These are phyloP conservation scores for Globisporangium sylvaticum DNA, from an alignment of 352 stramenopile species.

Conservation along the genomic window DNA sequence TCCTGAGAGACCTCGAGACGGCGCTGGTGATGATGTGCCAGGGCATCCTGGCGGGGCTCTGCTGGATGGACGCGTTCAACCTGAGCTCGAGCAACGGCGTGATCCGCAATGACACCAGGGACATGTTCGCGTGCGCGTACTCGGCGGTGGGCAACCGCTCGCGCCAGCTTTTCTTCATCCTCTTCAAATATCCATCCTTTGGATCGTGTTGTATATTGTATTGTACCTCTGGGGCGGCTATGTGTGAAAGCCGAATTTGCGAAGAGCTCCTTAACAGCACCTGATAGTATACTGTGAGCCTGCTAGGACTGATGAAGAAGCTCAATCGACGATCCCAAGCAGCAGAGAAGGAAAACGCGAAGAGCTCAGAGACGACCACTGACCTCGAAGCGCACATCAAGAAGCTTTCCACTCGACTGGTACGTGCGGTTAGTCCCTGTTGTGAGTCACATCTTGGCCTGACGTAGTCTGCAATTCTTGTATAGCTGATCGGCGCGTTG, in stretches of 20 bases:
- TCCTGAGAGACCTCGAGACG: slow-evolving; percentile 31
- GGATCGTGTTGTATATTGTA: too few species aligned
- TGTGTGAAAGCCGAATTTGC: too few species aligned
- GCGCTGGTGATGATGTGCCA: slow-evolving; percentile 44
- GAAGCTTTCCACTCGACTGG: slow-evolving; percentile 23
- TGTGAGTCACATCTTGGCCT: background rate
- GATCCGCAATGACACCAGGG: slow-evolving; percentile 8
- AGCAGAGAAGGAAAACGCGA: background rate
- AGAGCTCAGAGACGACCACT: background rate
- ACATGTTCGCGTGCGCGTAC: slow-evolving; percentile 47
- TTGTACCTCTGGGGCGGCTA: too few species aligned
- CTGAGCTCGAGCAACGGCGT: slow-evolving; percentile 25
- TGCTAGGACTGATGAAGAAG: slow-evolving; percentile 47
- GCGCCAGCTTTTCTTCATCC: slow-evolving; percentile 55
- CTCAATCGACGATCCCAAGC: slow-evolving; percentile 19
- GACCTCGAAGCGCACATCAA: background rate
- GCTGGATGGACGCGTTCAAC: slow-evolving; percentile 65
- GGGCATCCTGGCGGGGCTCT: slow-evolving; percentile 50
- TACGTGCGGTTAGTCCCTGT: background rate
- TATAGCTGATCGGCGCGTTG: slow-evolving; percentile 32
- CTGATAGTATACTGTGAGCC: slow-evolving; percentile 32
- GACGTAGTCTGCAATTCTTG: background rate
- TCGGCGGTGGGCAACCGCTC: slow-evolving; percentile 48
- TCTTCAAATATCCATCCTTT: slow-evolving; percentile 78
- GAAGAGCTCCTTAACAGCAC: slow-evolving; percentile 10